Base-by-base conservation (phyloP, 768 basidiomycete species). In the Psilocybe cyanescens region DNA sequence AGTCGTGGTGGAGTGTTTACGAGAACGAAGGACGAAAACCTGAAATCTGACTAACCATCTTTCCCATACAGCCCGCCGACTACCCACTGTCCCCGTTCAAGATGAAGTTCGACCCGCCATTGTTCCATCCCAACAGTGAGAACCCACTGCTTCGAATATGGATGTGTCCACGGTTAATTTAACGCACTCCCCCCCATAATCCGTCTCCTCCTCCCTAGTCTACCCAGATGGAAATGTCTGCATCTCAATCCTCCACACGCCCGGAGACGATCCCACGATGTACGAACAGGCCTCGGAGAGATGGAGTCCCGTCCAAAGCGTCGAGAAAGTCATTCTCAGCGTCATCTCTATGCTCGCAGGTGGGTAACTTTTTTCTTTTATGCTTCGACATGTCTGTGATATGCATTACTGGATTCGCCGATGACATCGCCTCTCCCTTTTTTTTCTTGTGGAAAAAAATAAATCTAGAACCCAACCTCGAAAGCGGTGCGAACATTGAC, bases 51-150 rank as follows among this genome's bases (percentile, higher is more conserved):
- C 2, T n/a, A 12, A 12, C 19, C 57, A 35, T 29, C 30, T 49
- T 50, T 45, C 50, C 49, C 24, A 58, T 35, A 41, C 56, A 95
- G 94, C 95, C 95, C 0, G 72, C 83, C 41, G 97, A 99, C 72
- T 99, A 99, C 76, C 97, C 97, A 33, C 79, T 99, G 69, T 97
- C 94, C 55, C 97, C 97, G 17, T 99, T 99, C 88, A 98, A 95
- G 80, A 99, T 99, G 97, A 94, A 86, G 71, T 99, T 99, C 70
- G 95, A 98, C 48, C 97, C 97, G 3, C 96, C 97, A 2, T 74
- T 99, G 58, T 92, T 98, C 76, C 97, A 99, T 76, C 97, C 97
- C 16, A 99, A 99, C 74, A 91, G 97, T 97, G 67, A 75, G 91
- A 44, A 44, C n/a, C 37, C 11, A n/a, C 41, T 44, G 41, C 41